Conservation (phyloP, 306 rosid species). For the Citrullus mucosospermus region DNA sequence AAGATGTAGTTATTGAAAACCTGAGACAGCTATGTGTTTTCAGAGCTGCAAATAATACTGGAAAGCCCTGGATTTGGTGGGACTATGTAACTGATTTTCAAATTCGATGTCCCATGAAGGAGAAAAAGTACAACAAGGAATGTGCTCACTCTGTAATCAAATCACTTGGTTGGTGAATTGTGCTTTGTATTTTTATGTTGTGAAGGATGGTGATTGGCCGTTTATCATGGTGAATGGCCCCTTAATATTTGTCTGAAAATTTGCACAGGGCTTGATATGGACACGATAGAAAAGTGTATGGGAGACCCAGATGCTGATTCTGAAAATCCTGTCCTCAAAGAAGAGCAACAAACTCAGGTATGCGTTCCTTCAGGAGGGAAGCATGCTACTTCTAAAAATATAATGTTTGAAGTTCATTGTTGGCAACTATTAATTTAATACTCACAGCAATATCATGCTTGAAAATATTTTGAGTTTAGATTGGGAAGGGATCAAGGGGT, state of each 20-base stretch:
- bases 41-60: conserved; percentile 71
- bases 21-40: conserved; percentile 90
- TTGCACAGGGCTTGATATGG: conserved; percentile 65
- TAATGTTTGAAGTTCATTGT: not conserved
- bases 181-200: conserved; percentile 13
- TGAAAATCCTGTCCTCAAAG: conserved; percentile 75
- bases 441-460: conserved; percentile 1
- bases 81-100: conserved; percentile 97
- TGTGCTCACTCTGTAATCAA: conserved; percentile 75
- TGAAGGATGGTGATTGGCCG: not conserved
- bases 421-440: not conserved
- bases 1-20: conserved; percentile 86
- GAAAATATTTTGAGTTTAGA: conserved; percentile 14
- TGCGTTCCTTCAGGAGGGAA: not conserved
- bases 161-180: conserved; percentile 61
- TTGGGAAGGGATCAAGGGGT: conserved; percentile 88
- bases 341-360: conserved; percentile 98
- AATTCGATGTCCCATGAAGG: conserved; percentile 98
- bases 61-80: conserved; percentile 98
- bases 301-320: conserved; percentile 71
- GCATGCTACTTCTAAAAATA: not conserved
- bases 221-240: conserved; percentile 4
- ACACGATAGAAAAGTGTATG: conserved; percentile 73
- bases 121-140: conserved; percentile 75
- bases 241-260: conserved; percentile 9